Evolutionary conservation across 2,329 filamentous ascomycete species (phyloP).

Genomic region (Paracorniculantispora psalliotae): DNA sequence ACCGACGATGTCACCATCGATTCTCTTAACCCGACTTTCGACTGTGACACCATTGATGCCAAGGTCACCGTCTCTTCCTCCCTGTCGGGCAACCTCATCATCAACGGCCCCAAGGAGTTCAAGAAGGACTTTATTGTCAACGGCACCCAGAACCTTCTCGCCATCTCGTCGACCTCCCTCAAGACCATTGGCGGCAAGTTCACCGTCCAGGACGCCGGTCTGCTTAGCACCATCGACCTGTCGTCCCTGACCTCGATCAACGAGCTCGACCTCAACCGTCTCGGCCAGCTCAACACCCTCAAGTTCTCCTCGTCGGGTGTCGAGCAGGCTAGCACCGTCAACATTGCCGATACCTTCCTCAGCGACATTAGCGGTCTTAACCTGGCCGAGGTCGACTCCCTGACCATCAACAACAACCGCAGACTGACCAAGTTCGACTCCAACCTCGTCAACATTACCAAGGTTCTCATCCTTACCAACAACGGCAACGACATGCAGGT

Average conservation of each 20-base stretch:
- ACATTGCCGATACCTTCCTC: slow-evolving; percentile 83
- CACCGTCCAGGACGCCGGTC: slow-evolving; percentile 61
- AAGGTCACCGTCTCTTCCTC: slow-evolving; percentile 58
- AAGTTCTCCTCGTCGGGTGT: slow-evolving; percentile 53
- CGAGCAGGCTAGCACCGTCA: slow-evolving; percentile 60
- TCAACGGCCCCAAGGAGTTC: slow-evolving; percentile 57
- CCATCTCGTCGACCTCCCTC: slow-evolving; percentile 58
- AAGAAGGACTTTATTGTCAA: slow-evolving; percentile 57
- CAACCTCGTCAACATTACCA: slow-evolving; percentile 70
- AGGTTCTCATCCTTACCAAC: slow-evolving; percentile 66
- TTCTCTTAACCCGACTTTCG: slow-evolving; percentile 51
- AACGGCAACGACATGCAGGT: slow-evolving; percentile 72
- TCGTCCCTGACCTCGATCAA: slow-evolving; percentile 59
- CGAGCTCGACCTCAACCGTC: slow-evolving; percentile 64
- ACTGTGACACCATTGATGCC: slow-evolving; percentile 63
- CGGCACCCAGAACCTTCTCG: slow-evolving; percentile 53
- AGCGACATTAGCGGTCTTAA: slow-evolving; percentile 75
- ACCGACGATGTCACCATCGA: slow-evolving; percentile 58
- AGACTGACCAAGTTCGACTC: slow-evolving; percentile 72
- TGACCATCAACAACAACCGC: slow-evolving; percentile 88
- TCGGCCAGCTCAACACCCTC: slow-evolving; percentile 53
- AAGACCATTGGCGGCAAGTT: slow-evolving; percentile 65
- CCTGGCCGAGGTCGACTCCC: slow-evolving; percentile 62
- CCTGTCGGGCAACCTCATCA: slow-evolving; percentile 51
- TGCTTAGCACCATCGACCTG: slow-evolving; percentile 65